Evolutionary conservation across 2,329 filamentous ascomycete genomes (phyloP), one percentile per base, ranked within the genome.

Genomic region (Venturia oleaginea): DNA sequence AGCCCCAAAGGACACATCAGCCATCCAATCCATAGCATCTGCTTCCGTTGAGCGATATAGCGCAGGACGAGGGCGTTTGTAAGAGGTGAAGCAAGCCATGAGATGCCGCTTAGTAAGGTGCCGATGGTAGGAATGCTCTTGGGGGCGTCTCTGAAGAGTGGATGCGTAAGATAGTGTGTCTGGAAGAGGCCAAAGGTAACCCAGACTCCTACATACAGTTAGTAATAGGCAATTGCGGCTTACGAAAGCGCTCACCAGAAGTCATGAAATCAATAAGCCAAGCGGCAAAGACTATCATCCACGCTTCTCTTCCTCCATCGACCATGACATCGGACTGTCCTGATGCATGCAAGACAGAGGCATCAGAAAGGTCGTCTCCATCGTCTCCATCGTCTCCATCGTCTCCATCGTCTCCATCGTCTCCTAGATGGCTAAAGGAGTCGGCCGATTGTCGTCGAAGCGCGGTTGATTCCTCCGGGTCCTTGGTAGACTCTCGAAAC

Each of bases 1-100:
- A 80, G 69, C 68, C 17, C 70, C 3, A 73, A 66, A 19, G 71
- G 70, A 17, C 60, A 62, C 38, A 62, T 5, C 11, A 59, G 17
- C 62, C 62, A 64, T 11, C 62, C 62, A 13, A 34, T 32, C 62
- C 62, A 64, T 37, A 64, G 24, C 62, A 64, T 64, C 22, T 59
- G 62, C 17, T 37, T 55, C 19, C 37, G 62, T 10, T 59, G 13
- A 17, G 19, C 13, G 2, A 7, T 27, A 11, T 19, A 64, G 19
- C 62, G 54, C 24, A 37, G 40, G 19, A 40, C 37, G 19, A 64
- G n/a, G 3, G 62, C 40, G 22, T 37, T 59, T 8, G 48, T 59
- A 17, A 64, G 27, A 6, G 62, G 62, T 7, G 62, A 34, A 8
- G 40, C 62, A 38, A 64, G 51, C 30, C 54, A 64, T 64, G 62